Evolutionary conservation across 2,329 filamentous ascomycete genomes (phyloP).

Genomic region (Fusarium sambucinum): DNA sequence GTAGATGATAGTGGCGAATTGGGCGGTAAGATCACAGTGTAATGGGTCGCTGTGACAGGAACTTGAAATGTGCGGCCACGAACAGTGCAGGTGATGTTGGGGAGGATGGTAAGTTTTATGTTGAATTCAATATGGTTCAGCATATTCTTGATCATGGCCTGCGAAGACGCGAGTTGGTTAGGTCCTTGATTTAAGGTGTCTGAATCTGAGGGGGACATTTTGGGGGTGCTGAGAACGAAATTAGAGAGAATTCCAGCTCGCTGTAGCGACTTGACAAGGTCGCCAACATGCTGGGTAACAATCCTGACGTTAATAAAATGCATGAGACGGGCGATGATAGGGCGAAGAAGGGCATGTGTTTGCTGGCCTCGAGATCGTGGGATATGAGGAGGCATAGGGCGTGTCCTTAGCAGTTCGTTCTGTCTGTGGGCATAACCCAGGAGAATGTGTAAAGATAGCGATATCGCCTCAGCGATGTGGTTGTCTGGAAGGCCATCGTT

Average conservation of each 20-base stretch:
- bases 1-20: constrained; percentile 52
- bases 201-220: constrained; percentile 45
- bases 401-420: constrained; percentile 76
- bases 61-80: constrained; percentile 59
- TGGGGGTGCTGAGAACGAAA: constrained; percentile 58
- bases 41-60: constrained; percentile 60
- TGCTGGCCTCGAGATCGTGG: constrained; percentile 55
- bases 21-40: constrained; percentile 57
- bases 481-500: constrained; percentile 57
- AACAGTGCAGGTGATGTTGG: constrained; percentile 58
- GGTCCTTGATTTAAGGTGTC: constrained; percentile 49
- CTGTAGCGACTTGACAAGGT: constrained; percentile 59
- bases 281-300: constrained; percentile 58
- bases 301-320: constrained; percentile 57
- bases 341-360: constrained; percentile 63
- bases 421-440: constrained; percentile 83
- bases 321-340: constrained; percentile 63
- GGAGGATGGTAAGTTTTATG: constrained; percentile 61
- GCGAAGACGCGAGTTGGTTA: constrained; percentile 57
- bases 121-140: constrained; percentile 58
- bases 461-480: constrained; percentile 72
- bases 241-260: constrained; percentile 60
- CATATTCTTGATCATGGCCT: constrained; percentile 59
- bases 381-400: constrained; percentile 60
- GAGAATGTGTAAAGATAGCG: constrained; percentile 78